Evolutionary conservation across 139 green algal species (phyloP), one percentile per base, ranked within the genome.

Genomic region (Trebouxia sp.): DNA sequence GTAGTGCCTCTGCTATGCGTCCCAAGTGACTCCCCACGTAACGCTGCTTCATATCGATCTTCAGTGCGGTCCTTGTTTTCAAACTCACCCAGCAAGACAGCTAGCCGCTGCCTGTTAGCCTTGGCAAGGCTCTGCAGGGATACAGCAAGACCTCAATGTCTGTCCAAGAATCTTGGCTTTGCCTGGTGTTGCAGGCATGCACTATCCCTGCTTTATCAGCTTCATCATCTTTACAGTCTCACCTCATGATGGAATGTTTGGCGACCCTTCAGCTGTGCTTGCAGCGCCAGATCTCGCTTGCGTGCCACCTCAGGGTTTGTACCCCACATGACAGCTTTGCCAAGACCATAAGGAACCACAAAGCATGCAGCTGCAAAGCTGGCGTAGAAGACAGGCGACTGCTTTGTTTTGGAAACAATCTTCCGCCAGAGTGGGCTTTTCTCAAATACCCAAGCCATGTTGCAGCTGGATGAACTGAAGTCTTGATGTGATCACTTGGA

Each of bases 11-110:
- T 41, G 50, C 82, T 88, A 74, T 91, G 87, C 4, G 86, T 91
- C 35, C 87, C 87, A 43, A 91, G 58, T 6, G 75, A 86, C 45
- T 85, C 47, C 0, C 87, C 87, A 26, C 76, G 72, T 20, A 92
- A 48, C n/a, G 88, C 83, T 38, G 88, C 88, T 11, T 51, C 70
- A 75, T 92, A 92, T 11, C 88, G 69, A 22, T 84, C 79, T 20
- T 81, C 67, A 43, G 67, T 82, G n/a, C n/a, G 38, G 15, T 69
- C n/a, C 20, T 51, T 42, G 1, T 45, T 32, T 66, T 80, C 41
- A 14, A 89, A 62, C 74, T 92, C 88, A 28, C 88, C 86, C 30
- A 92, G 62, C 67, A 92, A 62, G n/a, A 92, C 88, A 24, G 85
- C 80, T 48, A 92, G 81, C 51, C 88, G 69, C 42, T 90, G 77